Base-by-base conservation (phyloP, 768 basidiomycete species). In the Boletus vermiculosoides region DNA sequence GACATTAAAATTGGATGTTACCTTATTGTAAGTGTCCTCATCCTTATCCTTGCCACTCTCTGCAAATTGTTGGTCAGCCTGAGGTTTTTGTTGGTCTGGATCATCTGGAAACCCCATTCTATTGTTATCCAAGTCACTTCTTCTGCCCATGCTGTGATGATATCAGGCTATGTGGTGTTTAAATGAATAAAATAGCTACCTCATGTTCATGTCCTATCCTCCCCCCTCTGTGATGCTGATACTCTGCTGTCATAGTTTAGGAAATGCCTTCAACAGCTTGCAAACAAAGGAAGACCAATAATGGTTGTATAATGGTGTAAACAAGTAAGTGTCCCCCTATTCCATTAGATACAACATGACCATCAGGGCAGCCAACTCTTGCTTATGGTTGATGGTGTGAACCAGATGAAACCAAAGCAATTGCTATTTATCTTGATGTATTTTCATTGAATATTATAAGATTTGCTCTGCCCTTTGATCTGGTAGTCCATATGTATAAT, bases 331-430 rank as follows among this genome's bases (percentile, higher is more conserved):
- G 49, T 82, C 76, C 0, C 75, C 76, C 76, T 74, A 79, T 3
- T 74, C 76, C 78, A 80, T 78, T 0, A 81, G 60, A 45, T 78
- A 78, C 0, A 67, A 66, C 0, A 78, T 69, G 0, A 79, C 73
- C 71, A 76, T 72, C 1, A 75, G 74, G 0, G 62, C 76, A 0
- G 70, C 56, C 0, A 77, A 40, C 41, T 80, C 79, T 53, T 78
- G 76, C 46, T 78, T 69, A 0, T 58, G 40, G 45, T 74, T 79
- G 0, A 78, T 55, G 0, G 68, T 57, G 58, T 78, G 55, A 1
- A 70, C 59, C 0, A 75, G 41, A 0, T 68, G 60, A 36, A 74
- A 75, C 0, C 79, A 33, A 1, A 79, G 55, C 1, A 74, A 22
- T 0, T 63, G 50, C 6, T 77, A 70, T 1, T 52, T 40, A 9